phyloP scores from a whole-genome alignment of 805 yeast species.

The Wickerhamomyces xylosicus region DNA sequence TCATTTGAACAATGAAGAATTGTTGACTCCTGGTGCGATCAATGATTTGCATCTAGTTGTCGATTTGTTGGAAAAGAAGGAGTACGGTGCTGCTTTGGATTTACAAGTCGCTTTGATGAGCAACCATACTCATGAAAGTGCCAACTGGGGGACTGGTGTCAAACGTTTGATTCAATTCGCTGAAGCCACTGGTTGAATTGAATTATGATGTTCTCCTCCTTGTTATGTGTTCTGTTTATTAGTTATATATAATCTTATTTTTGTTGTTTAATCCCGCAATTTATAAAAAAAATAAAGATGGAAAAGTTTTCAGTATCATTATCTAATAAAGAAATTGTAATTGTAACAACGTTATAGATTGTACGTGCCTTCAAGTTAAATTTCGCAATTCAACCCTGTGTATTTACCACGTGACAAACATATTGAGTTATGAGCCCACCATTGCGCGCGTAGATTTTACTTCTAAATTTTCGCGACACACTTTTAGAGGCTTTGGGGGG shows the following conservation, averaged over 20 bases:
- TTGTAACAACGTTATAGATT: no score
- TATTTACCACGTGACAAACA: no score
- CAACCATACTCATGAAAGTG: conserved; percentile 60
- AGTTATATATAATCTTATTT: not conserved
- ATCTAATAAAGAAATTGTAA: no score
- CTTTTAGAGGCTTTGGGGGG: no score
- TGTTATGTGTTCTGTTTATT: not conserved
- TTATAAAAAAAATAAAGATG: no score
- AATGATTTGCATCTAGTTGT: conserved; percentile 41
- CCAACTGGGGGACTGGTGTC: conserved; percentile 89
- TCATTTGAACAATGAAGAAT: conserved; percentile 64
- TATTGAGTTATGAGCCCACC: no score
- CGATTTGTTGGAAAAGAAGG: conserved; percentile 37
- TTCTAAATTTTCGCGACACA: no score
- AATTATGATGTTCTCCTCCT: no score
- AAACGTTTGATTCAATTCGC: conserved; percentile 77
- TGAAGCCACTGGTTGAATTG: conserved; percentile 20
- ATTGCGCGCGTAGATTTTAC: no score
- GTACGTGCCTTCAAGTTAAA: no score
- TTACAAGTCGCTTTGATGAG: conserved; percentile 51
- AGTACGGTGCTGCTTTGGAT: conserved; percentile 49
- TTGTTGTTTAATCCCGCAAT: not conserved
- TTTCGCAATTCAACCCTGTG: no score
- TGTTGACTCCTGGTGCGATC: conserved; percentile 48
- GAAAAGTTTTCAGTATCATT: no score